Evolutionary conservation across 2,329 filamentous ascomycete species (phyloP), one percentile per base, ranked within the genome.

Genomic region (Epichloe coenophiala): DNA sequence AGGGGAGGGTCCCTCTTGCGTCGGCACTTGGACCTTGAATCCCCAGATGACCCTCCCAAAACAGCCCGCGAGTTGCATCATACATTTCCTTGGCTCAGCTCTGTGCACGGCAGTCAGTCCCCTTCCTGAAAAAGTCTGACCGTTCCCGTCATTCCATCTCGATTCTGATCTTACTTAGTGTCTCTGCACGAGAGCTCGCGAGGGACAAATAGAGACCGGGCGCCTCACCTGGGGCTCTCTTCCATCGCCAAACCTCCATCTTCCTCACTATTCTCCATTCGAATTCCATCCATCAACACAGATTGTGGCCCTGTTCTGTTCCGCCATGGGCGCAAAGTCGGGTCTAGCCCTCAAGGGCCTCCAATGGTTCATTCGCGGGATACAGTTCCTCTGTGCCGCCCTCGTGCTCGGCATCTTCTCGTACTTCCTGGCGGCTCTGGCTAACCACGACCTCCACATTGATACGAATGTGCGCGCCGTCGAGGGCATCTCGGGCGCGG

Each of bases 321-420:
- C 8, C 27, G 27, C 1, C 47, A 67, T 68, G 65, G 60, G 60
- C 47, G 60, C 59, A 47, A 56, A 57, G 39, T 53, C 58, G 23
- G 62, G 60, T 56, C 65, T 82, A 54, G 73, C 79, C 59, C 78
- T 95, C 59, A 88, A 87, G 60, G 68, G 77, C 53, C 53, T 77
- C 45, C 84, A 88, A 61, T 84, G 84, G 64, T 74, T 83, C 64
- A 71, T 94, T 60, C 86, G 91, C 58, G 69, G 76, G 56, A 68
- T 95, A 51, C 80, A 88, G 60, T 84, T 95, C 66, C 74, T 78
- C 63, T 86, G 81, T 65, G 75, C 84, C 8, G 80, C 76, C 53
- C 75, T 95, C 57, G 77, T 91, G 54, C 77, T 96, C 54, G 84
- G 78, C 57, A 78, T 93, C 61, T 90, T 84, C 74, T 83, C 82